These are phyloP conservation scores for Tetracladium marchalianum DNA, from an alignment of 495 filamentous ascomycete species.

Conservation along the genomic window DNA sequence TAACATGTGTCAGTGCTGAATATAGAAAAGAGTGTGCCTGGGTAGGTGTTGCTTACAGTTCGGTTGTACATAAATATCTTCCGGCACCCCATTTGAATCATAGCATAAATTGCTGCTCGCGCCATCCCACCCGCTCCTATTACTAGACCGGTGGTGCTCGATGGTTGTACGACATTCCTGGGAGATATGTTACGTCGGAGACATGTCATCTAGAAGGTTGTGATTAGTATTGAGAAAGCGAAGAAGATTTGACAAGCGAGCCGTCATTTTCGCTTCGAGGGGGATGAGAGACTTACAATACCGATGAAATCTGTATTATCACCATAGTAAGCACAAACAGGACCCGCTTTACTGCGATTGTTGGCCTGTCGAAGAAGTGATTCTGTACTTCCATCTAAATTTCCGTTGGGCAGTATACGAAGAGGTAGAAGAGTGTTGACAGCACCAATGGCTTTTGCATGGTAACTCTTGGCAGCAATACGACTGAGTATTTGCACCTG, in stretches of 20 bases:
- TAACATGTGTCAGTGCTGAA: background rate
- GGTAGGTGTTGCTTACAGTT: slow-evolving; percentile 28
- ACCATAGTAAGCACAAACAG: slow-evolving; percentile 60
- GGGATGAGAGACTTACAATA: slow-evolving; percentile 39
- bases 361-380: slow-evolving; percentile 53
- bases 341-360: slow-evolving; percentile 55
- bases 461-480: slow-evolving; percentile 58
- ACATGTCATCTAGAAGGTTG: slow-evolving; percentile 8
- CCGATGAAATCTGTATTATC: slow-evolving; percentile 84
- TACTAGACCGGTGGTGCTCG: slow-evolving; percentile 58
- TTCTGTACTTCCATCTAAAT: slow-evolving; percentile 45
- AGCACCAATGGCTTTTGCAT: slow-evolving; percentile 71
- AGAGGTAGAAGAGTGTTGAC: slow-evolving; percentile 77
- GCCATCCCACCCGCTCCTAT: slow-evolving; percentile 80
- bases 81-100: slow-evolving; percentile 67
- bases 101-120: slow-evolving; percentile 66
- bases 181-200: slow-evolving; percentile 69
- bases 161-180: slow-evolving; percentile 61
- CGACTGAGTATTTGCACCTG: slow-evolving; percentile 45
- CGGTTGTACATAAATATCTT: slow-evolving; percentile 75
- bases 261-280: background rate
- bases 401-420: slow-evolving; percentile 38
- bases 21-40: too few species aligned
- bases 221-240: slow-evolving; percentile 23
- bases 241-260: slow-evolving; percentile 13